A percentile compares a stretch with the other conserved stretches of the same genome.
Evolutionary conservation across 768 basidiomycete genomes (phyloP).

Genomic region (Amyloporia xantha): DNA sequence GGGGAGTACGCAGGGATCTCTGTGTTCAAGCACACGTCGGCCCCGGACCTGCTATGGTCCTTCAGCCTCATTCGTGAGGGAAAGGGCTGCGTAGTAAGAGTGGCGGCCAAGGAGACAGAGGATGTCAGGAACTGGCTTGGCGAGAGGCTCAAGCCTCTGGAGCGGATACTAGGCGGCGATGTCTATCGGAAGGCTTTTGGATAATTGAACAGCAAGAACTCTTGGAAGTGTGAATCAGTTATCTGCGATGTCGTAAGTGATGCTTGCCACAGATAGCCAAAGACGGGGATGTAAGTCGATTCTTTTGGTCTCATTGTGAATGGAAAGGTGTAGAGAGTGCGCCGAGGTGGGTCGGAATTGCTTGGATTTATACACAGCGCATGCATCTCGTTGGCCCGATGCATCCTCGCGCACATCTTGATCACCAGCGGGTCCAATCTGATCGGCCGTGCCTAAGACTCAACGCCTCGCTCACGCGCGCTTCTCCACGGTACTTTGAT

Average conservation of each 20-base stretch:
- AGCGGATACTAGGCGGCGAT: conserved; percentile 53
- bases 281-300: too few relatives aligned
- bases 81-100: conserved; percentile 55
- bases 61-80: conserved; percentile 50
- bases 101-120: conserved; percentile 75
- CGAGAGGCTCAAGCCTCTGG: conserved; percentile 42
- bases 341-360: too few relatives aligned
- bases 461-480: too few relatives aligned
- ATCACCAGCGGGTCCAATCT: too few relatives aligned
- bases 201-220: conserved; percentile 18
- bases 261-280: too few relatives aligned
- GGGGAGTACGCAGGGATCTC: conserved; percentile 45
- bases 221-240: not conserved
- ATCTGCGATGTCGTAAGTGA: not conserved
- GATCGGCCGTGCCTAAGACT: too few relatives aligned
- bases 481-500: not conserved
- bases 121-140: conserved; percentile 65
- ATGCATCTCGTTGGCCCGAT: too few relatives aligned
- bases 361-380: too few relatives aligned
- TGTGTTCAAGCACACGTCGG: conserved; percentile 51
- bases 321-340: too few relatives aligned
- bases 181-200: conserved; percentile 58
- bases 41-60: conserved; percentile 76
- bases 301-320: too few relatives aligned
- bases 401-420: too few relatives aligned